Evolutionary conservation across 2,329 filamentous ascomycete genomes (phyloP).

Genomic region (Coniochaeta ligniaria): DNA sequence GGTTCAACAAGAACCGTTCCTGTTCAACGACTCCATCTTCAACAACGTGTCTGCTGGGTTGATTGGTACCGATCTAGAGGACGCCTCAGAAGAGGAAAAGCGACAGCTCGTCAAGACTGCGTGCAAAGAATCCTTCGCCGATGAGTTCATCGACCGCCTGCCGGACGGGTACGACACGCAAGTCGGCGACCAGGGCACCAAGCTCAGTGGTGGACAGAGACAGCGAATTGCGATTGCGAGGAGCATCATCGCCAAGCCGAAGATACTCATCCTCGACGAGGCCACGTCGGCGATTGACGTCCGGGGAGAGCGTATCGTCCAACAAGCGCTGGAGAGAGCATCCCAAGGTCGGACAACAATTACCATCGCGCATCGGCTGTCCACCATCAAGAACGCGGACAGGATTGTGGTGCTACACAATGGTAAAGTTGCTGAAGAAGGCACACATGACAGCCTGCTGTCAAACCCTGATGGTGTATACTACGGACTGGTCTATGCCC

Average conservation of each 20-base stretch:
- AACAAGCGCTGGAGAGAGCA: slow-evolving; percentile 60
- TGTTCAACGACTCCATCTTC: slow-evolving; percentile 40
- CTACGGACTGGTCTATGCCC: slow-evolving; percentile 57
- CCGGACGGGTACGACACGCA: slow-evolving; percentile 61
- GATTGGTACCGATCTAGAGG: slow-evolving; percentile 29
- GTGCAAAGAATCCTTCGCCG: slow-evolving; percentile 60
- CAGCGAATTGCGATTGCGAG: slow-evolving; percentile 65
- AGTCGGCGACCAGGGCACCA: slow-evolving; percentile 72
- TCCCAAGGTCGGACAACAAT: slow-evolving; percentile 58
- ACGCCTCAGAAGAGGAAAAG: slow-evolving; percentile 32
- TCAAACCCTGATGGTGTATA: slow-evolving; percentile 53
- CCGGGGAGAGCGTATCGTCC: slow-evolving; percentile 44
- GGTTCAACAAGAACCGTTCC: slow-evolving; percentile 31
- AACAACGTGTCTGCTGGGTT: slow-evolving; percentile 48
- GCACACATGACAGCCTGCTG: slow-evolving; percentile 68
- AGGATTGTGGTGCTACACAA: slow-evolving; percentile 70
- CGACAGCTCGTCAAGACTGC: slow-evolving; percentile 54
- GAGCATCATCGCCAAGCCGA: slow-evolving; percentile 57
- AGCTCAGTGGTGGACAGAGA: slow-evolving; percentile 69
- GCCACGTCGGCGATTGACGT: slow-evolving; percentile 65
- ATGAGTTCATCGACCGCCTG: slow-evolving; percentile 60
- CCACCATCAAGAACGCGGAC: slow-evolving; percentile 71
- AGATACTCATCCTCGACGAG: slow-evolving; percentile 64
- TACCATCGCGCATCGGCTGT: slow-evolving; percentile 68
- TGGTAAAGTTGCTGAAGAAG: slow-evolving; percentile 65